phyloP scores from a whole-genome alignment of 306 rosid genomes.

The Glycyrrhiza uralensis region DNA sequence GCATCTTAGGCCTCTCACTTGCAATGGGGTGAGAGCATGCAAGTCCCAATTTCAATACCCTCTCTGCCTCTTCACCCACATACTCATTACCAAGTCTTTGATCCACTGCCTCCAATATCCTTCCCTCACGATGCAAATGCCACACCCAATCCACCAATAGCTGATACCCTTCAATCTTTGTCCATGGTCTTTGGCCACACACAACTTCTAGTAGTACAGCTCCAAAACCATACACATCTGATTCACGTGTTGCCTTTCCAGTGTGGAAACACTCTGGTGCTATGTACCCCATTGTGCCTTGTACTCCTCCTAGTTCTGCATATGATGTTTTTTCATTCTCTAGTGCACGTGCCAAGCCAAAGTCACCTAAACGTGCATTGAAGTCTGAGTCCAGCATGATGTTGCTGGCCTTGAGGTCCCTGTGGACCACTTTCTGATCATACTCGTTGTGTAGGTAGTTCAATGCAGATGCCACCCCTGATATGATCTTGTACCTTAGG shows the following conservation, averaged over 20 bases:
- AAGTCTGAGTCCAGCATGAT: constrained; percentile 64
- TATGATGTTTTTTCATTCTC: constrained; percentile 69
- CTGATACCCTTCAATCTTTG: constrained; percentile 44
- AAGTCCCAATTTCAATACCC: constrained; percentile 57
- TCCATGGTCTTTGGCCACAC: constrained; percentile 73
- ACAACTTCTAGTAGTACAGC: constrained; percentile 64
- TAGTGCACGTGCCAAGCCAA: constrained; percentile 70
- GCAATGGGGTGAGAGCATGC: constrained; percentile 75
- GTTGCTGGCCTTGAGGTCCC: constrained; percentile 79
- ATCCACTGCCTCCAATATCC: constrained; percentile 54
- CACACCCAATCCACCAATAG: constrained; percentile 77
- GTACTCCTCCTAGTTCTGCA: constrained; percentile 60
- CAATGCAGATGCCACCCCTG: constrained; percentile 67
- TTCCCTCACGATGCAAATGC: constrained; percentile 55
- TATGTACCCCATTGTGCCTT: constrained; percentile 74
- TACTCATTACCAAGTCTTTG: constrained; percentile 41
- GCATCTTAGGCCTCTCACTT: constrained; percentile 58
- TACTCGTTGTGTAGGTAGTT: constrained; percentile 69
- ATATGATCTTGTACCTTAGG: constrained; percentile 52
- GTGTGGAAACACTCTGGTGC: constrained; percentile 87
- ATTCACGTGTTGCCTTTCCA: constrained; percentile 61
- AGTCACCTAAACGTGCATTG: constrained; percentile 66
- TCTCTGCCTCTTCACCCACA: constrained; percentile 55
- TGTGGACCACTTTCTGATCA: constrained; percentile 63
- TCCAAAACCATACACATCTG: constrained; percentile 65